Base-by-base conservation (phyloP, 345 rosid genomes). In the Lepidium africanum region DNA sequence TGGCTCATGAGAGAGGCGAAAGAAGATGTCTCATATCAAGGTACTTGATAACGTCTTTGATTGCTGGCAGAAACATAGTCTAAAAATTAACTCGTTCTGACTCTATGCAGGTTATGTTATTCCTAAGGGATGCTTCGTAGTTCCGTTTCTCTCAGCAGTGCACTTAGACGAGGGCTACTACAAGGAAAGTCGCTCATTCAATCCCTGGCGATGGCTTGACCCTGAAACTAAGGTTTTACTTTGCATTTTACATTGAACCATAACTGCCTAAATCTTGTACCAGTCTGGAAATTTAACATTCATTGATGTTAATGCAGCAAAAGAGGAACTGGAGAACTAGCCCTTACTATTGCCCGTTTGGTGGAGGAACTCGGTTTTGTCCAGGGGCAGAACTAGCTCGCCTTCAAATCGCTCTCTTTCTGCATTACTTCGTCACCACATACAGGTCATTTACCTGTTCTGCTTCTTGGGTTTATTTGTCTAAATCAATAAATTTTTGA, bases 151-250 rank as follows among this genome's bases (percentile, higher is more conserved):
- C 8, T 85, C 94, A 0, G 97, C 97, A 11, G 90, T 91, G 52
- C 96, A 89, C 69, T 51, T 91, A 80, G 96, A 89, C 35, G 92
- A 87, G 61, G 77, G 76, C 49, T 19, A 81, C 38, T 87, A 91
- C 65, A 73, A 76, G 10, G 88, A 55, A 55, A 84, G 92, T 48
- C 73, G 65, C 33, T 72, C 73, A 53, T 91, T 91, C 70, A 69
- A 85, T 76, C 97, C 97, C 8, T 85, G 94, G 97, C 82, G 97
- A 69, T 91, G 97, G 97, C 81, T 84, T 79, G 88, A 87, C 33
- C 84, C 85, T 40, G 78, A 85, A 66, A 85, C 86, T 73, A 78
- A 88, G 85, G 95, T 86, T 23, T 50, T 27, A 49, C 69, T 61
- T 48, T 51, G 25, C 9, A 1, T 41, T 74, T 52, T 9, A 5